Percentiles rank a stretch among this genome's conserved stretches.
phyloP scores from a whole-genome alignment of 805 yeast genomes.

The Candida pseudofarinosa region DNA sequence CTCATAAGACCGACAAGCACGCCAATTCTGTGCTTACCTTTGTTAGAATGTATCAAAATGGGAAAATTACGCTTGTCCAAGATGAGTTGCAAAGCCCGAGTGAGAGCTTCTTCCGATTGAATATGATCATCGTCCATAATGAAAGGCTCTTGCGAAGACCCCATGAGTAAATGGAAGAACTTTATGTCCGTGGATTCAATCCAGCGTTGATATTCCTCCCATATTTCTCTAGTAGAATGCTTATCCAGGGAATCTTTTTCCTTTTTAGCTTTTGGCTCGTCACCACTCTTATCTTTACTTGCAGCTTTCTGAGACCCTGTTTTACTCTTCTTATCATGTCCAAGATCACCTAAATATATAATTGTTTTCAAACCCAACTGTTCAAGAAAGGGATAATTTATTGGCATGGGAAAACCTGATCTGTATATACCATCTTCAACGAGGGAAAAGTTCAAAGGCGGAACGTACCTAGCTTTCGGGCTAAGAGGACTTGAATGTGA shows the following conservation, averaged over 20 bases:
- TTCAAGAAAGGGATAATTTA: slow-evolving; percentile 74
- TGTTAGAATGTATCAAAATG: slow-evolving; percentile 84
- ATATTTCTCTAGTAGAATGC: slow-evolving; percentile 50
- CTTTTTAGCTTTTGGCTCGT: slow-evolving; percentile 10
- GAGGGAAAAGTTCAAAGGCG: slow-evolving; percentile 86
- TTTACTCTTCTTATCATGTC: slow-evolving; percentile 19
- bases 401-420: slow-evolving; percentile 90
- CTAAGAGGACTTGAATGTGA: slow-evolving; percentile 4
- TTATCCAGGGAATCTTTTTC: slow-evolving; percentile 26
- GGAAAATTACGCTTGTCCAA: slow-evolving; percentile 74
- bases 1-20: slow-evolving; percentile 89
- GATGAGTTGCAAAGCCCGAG: slow-evolving; percentile 52
- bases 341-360: slow-evolving; percentile 71
- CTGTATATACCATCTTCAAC: slow-evolving; percentile 87
- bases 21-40: slow-evolving; percentile 96
- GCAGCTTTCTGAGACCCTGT: slow-evolving; percentile 12
- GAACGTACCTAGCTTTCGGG: slow-evolving; percentile 46
- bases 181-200: slow-evolving; percentile 48
- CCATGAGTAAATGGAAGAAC: slow-evolving; percentile 60
- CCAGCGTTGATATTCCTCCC: slow-evolving; percentile 66
- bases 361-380: slow-evolving; percentile 72
- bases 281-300: slow-evolving; percentile 8
- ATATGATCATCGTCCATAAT: slow-evolving; percentile 46
- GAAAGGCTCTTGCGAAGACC: slow-evolving; percentile 73
- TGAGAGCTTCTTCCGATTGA: slow-evolving; percentile 45